A percentile compares a stretch with the other conserved stretches of the same genome.
These are phyloP conservation scores for Globisporangium yorkense DNA, from an alignment of 352 stramenopile species.

Conservation along the genomic window DNA sequence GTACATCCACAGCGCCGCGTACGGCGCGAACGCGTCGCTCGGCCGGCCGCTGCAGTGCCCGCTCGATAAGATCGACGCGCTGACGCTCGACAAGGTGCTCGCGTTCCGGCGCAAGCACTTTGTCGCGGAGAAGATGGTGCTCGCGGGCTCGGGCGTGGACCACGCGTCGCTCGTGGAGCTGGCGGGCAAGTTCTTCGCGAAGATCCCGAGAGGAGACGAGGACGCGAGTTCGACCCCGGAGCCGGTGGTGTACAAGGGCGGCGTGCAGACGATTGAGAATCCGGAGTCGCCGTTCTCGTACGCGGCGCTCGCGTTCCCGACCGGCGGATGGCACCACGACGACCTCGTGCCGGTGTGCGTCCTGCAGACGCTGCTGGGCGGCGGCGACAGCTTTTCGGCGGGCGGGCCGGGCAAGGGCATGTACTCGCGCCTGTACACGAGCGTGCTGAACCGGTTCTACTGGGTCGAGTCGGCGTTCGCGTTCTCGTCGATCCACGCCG, in stretches of 20 bases:
- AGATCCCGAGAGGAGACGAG: constrained; percentile 30
- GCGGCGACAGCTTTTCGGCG: constrained; percentile 97
- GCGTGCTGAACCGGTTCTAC: constrained; percentile 96
- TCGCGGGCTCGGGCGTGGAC: constrained; percentile 92
- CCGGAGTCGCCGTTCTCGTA: constrained; percentile 81
- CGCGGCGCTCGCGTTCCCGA: constrained; percentile 95
- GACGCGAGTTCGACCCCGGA: constrained; percentile 27
- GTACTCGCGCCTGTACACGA: constrained; percentile 98
- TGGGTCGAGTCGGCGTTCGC: constrained; percentile 98
- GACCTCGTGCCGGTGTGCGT: constrained; percentile 96
- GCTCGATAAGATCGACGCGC: constrained; percentile 67
- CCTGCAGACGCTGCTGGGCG: constrained; percentile 96
- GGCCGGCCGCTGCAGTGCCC: constrained; percentile 79
- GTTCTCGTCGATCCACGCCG: constrained; percentile 95
- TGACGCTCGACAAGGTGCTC: constrained; percentile 70
- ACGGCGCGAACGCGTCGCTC: constrained; percentile 60
- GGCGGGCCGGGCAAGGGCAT: constrained; percentile 99
- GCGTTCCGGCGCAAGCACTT: constrained; percentile 75
- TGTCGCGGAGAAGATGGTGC: constrained; percentile 87
- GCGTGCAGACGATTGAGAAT: constrained; percentile 59
- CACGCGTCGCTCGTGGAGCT: constrained; percentile 91
- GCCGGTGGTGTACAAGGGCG: constrained; percentile 60
- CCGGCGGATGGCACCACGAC: constrained; percentile 94
- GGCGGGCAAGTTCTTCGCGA: constrained; percentile 87
- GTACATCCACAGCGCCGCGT: constrained; percentile 86